These are phyloP conservation scores for Ilex asprella DNA, from an alignment of 257 asterid species.

Conservation along the genomic window DNA sequence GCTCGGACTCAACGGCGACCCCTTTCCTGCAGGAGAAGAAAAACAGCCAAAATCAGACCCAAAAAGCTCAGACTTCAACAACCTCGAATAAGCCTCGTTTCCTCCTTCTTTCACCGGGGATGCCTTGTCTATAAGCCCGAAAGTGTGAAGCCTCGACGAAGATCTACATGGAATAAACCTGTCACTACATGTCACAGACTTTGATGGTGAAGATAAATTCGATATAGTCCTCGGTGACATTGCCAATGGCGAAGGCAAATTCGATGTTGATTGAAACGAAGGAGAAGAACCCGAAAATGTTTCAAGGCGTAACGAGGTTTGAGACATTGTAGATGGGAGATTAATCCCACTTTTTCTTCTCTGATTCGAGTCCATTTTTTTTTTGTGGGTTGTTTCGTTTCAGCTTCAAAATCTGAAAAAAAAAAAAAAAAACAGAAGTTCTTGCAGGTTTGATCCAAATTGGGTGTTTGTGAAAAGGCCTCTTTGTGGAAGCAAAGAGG, in stretches of 20 bases:
- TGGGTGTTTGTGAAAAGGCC: constrained; percentile 9
- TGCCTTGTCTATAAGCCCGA: constrained; percentile 82
- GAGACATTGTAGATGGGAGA: constrained; percentile 76
- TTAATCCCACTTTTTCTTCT: constrained; percentile 81
- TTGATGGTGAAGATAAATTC: constrained; percentile 68
- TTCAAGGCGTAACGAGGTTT: constrained; percentile 57
- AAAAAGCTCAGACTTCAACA: constrained; percentile 77
- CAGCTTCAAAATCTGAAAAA: not conserved
- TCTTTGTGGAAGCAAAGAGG: constrained; percentile 17
- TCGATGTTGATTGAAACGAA: constrained; percentile 14
- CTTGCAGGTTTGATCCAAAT: not conserved
- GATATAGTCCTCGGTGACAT: constrained; percentile 94
- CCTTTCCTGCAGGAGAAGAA: constrained; percentile 63
- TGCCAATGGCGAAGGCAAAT: constrained; percentile 65
- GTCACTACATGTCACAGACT: constrained; percentile 70
- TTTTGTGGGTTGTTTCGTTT: too few relatives aligned
- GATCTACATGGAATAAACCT: constrained; percentile 97
- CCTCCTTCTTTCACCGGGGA: constrained; percentile 67
- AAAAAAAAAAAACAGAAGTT: too few relatives aligned
- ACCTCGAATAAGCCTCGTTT: constrained; percentile 73
- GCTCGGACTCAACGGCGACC: constrained; percentile 81
- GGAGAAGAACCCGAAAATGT: constrained; percentile 33
- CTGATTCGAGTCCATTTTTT: constrained; percentile 50
- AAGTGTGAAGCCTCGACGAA: constrained; percentile 88
- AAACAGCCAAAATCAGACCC: constrained; percentile 79